These are phyloP conservation scores for Cladophialophora yegresii DNA, from an alignment of 2,329 filamentous ascomycete genomes.

Conservation along the genomic window DNA sequence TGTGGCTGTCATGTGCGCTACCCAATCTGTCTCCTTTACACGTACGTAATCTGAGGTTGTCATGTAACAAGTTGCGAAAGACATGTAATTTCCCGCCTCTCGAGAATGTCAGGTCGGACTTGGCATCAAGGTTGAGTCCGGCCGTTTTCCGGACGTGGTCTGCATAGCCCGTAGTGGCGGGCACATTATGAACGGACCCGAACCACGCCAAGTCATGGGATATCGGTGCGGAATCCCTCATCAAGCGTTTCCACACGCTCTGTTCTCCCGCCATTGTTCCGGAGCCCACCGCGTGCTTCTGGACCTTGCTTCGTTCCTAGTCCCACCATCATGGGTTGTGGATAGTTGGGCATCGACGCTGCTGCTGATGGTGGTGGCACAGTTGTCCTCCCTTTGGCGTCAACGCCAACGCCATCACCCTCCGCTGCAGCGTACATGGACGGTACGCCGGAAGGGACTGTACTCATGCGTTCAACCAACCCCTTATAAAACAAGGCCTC, in stretches of 20 bases:
- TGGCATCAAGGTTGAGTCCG: no score
- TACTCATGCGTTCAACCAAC: conserved; percentile 45
- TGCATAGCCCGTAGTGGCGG: neutral
- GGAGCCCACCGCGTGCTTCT: conserved; percentile 8
- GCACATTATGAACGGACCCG: no score
- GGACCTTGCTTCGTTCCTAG: conserved; percentile 11
- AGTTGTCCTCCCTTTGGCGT: neutral
- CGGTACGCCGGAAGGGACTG: neutral
- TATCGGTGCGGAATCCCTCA: conserved; percentile 18
- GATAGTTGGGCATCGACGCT: neutral
- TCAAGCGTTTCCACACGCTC: conserved; percentile 8
- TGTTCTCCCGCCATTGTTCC: conserved; percentile 1
- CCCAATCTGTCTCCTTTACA: no score
- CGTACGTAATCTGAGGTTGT: neutral
- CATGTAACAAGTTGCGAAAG: neutral
- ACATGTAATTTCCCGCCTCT: neutral
- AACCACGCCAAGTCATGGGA: conserved; percentile 5
- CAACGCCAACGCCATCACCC: neutral
- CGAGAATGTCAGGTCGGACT: no score
- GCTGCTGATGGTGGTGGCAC: neutral
- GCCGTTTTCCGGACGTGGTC: no score
- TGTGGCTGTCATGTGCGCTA: no score
- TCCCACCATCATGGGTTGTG: neutral
- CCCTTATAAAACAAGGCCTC: conserved; percentile 82
- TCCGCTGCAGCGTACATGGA: neutral